These are phyloP conservation scores for Extremus antarcticus DNA, from an alignment of 495 filamentous ascomycete species.

Conservation along the genomic window DNA sequence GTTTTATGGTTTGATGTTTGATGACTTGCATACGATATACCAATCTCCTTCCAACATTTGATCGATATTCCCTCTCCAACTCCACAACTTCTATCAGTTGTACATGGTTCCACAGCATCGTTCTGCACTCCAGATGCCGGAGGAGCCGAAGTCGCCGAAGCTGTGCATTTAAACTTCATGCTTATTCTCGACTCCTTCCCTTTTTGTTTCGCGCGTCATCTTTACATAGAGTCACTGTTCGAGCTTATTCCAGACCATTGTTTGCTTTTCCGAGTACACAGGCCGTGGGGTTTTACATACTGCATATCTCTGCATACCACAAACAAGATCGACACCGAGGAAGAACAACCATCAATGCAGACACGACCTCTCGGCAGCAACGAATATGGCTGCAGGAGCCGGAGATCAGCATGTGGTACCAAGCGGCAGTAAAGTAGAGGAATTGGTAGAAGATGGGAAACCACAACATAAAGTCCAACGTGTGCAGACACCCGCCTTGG, in stretches of 20 bases:
- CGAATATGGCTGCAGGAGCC: constrained; percentile 18
- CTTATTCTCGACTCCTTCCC: not conserved
- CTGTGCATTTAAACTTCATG: no score
- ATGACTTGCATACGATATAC: not conserved
- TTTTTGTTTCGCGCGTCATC: not conserved
- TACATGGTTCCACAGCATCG: no score
- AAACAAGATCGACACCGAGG: no score
- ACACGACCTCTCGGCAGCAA: constrained; percentile 10
- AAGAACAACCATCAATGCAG: constrained; percentile 5
- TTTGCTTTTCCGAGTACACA: no score
- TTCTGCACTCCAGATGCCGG: no score
- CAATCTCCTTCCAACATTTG: not conserved
- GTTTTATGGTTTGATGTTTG: not conserved
- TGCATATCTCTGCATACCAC: no score
- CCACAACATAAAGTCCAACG: not conserved
- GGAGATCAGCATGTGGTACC: constrained; percentile 8
- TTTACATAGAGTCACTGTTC: not conserved
- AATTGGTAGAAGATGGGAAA: not conserved
- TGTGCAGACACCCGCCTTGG: not conserved
- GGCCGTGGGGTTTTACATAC: no score
- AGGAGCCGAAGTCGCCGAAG: no score
- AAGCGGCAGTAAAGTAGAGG: not conserved
- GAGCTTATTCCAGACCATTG: no score
- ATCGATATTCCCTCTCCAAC: no score
- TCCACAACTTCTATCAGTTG: no score